Conservation (phyloP, 2,329 filamentous ascomycete genomes). For the Botrytis porri region DNA sequence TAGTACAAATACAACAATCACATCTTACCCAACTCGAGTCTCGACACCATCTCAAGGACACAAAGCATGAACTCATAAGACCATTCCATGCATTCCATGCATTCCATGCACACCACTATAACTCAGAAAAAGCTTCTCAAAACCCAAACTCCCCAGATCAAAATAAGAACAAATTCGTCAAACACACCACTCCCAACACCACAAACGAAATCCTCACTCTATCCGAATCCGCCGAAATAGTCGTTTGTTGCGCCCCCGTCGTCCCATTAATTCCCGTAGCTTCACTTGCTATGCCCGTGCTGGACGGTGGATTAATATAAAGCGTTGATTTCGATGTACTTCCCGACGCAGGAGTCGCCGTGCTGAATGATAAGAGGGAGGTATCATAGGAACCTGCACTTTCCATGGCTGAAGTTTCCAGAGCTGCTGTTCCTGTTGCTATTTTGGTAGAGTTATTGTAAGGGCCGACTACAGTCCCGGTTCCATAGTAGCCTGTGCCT, state of each 20-base stretch:
- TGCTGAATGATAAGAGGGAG: neutral
- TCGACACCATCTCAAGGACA: neutral
- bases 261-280: neutral
- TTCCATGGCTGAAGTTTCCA: neutral
- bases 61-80: neutral
- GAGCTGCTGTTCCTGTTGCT: neutral
- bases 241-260: conserved; percentile 1
- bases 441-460: neutral
- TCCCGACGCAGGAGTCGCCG: neutral
- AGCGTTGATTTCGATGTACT: neutral
- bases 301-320: neutral
- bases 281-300: neutral
- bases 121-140: neutral
- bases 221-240: neutral
- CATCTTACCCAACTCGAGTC: neutral
- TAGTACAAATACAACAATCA: neutral
- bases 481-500: neutral
- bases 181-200: neutral
- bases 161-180: neutral
- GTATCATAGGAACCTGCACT: neutral
- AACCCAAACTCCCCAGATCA: neutral
- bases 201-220: neutral
- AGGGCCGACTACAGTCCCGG: neutral
- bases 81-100: neutral
- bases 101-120: neutral